Conservation (phyloP, 768 basidiomycete genomes). For the Termitomyces sp. region DNA sequence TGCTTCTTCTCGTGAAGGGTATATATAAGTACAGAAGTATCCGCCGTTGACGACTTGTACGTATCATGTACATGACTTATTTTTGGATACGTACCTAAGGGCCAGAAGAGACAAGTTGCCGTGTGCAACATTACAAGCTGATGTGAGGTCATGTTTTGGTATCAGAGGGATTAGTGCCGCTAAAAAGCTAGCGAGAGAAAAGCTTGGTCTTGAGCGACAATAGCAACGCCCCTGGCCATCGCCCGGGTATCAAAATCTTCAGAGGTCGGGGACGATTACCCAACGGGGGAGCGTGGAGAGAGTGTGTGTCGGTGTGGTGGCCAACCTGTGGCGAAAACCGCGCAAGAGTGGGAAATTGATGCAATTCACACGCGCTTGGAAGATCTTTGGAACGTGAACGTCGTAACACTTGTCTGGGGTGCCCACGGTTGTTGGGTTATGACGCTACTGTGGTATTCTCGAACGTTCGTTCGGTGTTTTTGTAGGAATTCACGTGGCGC, state of each 20-base stretch:
- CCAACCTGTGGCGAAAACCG: constrained; percentile 18
- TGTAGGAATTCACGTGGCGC: not conserved
- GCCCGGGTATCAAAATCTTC: not conserved
- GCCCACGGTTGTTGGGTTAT: not conserved
- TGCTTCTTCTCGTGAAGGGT: no score
- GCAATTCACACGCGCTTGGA: not conserved
- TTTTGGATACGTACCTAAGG: not conserved
- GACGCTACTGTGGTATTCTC: not conserved
- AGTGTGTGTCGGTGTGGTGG: not conserved
- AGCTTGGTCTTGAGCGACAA: not conserved
- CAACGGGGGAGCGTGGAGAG: not conserved
- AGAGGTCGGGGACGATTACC: not conserved
- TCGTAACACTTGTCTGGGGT: not conserved
- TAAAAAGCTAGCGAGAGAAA: not conserved
- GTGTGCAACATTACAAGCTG: not conserved
- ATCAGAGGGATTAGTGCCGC: not conserved
- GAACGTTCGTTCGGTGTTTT: not conserved
- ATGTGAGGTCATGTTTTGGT: not conserved
- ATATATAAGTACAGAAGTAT: no score
- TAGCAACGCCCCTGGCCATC: not conserved
- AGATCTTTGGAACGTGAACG: not conserved
- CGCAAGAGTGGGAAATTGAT: constrained; percentile 6
- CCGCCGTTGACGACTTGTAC: not conserved
- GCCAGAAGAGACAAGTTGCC: not conserved
- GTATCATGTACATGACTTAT: not conserved